phyloP scores from a whole-genome alignment of 192 early-diverging fungal species.

The Coemansia sp. region DNA sequence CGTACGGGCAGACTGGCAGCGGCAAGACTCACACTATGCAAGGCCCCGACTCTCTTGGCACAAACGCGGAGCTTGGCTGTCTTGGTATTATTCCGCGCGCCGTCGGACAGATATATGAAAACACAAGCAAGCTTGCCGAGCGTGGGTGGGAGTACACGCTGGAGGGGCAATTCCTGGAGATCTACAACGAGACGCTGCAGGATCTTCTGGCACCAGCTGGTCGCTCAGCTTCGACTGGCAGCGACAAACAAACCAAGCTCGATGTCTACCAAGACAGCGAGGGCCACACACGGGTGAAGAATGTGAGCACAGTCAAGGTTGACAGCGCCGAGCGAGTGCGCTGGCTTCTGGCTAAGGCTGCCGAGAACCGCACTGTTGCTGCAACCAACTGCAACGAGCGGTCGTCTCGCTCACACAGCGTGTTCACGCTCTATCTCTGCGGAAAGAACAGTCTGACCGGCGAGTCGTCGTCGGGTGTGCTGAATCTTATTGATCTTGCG shows the following conservation, averaged over 20 bases:
- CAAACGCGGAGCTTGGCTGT: slow-evolving; percentile 1
- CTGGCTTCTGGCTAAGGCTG: slow-evolving; percentile 70
- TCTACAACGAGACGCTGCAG: slow-evolving; percentile 92
- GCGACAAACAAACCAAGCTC: slow-evolving; percentile 64
- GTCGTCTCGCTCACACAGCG: slow-evolving; percentile 90
- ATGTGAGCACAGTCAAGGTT: slow-evolving; percentile 68
- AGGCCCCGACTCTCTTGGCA: slow-evolving; percentile 55
- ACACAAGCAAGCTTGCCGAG: slow-evolving; percentile 64
- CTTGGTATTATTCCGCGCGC: slow-evolving; percentile 95
- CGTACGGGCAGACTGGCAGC: slow-evolving; percentile 95
- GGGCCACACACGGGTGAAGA: slow-evolving; percentile 79
- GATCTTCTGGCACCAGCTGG: slow-evolving; percentile 69
- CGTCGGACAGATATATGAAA: slow-evolving; percentile 84
- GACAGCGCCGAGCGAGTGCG: slow-evolving; percentile 74
- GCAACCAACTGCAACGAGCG: slow-evolving; percentile 92
- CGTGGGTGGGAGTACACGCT: slow-evolving; percentile 90
- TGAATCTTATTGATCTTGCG: slow-evolving; percentile 94
- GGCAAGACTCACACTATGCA: slow-evolving; percentile 90
- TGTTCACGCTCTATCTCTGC: slow-evolving; percentile 82
- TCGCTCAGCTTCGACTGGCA: slow-evolving; percentile 15
- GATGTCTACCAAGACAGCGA: slow-evolving; percentile 81
- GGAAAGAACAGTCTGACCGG: slow-evolving; percentile 75
- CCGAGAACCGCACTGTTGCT: slow-evolving; percentile 83
- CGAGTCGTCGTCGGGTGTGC: slow-evolving; percentile 70
- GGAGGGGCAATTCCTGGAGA: slow-evolving; percentile 90